Base-by-base conservation (phyloP, 805 yeast genomes). In the Nakazawaea ishiwadae region DNA sequence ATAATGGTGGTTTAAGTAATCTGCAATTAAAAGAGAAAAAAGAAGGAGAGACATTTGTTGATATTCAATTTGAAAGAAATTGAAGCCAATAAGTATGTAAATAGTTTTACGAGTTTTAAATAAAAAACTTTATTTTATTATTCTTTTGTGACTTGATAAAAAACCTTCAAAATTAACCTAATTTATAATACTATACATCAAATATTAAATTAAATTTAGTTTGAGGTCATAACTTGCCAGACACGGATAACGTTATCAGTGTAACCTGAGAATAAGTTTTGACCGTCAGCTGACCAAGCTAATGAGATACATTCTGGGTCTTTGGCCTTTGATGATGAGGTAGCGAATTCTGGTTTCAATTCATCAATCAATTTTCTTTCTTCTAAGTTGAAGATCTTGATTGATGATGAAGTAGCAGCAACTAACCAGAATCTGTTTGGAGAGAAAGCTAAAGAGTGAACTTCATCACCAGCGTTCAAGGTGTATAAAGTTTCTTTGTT, bases 381-480 rank as follows among this genome's bases (percentile, higher is more conserved):
- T 77, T 89, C 93, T 71, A 93, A 83, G 84, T 90, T 87, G 87
- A 81, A 93, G 81, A 93, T 83, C 86, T 90, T 91, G 80, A 93
- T 88, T 66, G 96, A 93, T 57, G 96, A 75, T 55, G 96, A 76
- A 62, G 99, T 93, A 66, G 99, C 98, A 75, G 98, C 99, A 69
- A 96, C 91, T 72, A 93, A 85, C 99, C 99, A 93, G 95, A 87
- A 93, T 84, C 99, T 90, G 95, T 87, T 87, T 77, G 99, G 99
- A 71, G 98, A 91, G 96, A 93, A 93, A 62, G 97, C 96, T 68
- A 93, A 81, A 69, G 97, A 95, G 73, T 87, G 87, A 60, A 93
- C 89, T 80, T 91, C 98, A 66, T 91, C 93, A 71, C 93, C 88
- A 61, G 96, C 91, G 63, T 79, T 75, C 71, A 93, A 81, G 64